Conservation (phyloP, 805 yeast genomes). For the Tanozyma kutaoensis region DNA sequence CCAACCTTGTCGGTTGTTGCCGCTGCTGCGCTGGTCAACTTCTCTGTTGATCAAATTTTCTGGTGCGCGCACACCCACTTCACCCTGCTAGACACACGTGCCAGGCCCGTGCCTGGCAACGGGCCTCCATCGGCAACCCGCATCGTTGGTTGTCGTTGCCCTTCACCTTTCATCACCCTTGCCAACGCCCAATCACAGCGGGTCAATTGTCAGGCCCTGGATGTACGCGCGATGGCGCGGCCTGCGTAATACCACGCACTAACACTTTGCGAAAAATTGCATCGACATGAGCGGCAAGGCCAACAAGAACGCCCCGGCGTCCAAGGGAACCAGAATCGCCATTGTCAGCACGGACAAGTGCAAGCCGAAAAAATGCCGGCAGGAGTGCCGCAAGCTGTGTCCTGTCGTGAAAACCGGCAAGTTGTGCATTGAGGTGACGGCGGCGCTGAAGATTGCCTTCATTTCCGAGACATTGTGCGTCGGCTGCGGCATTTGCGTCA, state of each 20-base stretch:
- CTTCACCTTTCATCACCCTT: too few species aligned
- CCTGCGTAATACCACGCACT: not conserved
- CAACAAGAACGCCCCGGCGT: constrained; percentile 6
- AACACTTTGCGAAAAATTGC: constrained; percentile 1
- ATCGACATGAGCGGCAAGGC: constrained; percentile 9
- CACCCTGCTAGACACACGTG: too few species aligned
- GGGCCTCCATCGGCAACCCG: too few species aligned
- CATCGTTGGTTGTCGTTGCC: too few species aligned
- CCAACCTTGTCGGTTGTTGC: too few species aligned
- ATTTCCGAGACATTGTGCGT: constrained; percentile 90
- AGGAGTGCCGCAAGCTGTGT: constrained; percentile 93
- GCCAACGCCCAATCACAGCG: too few species aligned
- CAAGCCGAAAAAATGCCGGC: constrained; percentile 97
- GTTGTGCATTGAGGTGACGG: constrained; percentile 91
- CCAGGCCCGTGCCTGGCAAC: too few species aligned
- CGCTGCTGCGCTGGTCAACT: too few species aligned
- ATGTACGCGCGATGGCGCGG: too few species aligned
- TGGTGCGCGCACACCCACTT: too few species aligned
- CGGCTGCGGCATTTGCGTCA: constrained; percentile 99
- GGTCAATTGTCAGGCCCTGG: too few species aligned
- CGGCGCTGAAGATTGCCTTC: constrained; percentile 84
- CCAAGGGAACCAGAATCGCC: constrained; percentile 73
- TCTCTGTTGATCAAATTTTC: too few species aligned
- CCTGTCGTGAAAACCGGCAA: constrained; percentile 98
- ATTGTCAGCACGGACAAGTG: constrained; percentile 90